Conservation (phyloP, 257 asterid species). For the Nicotiana knightiana region DNA sequence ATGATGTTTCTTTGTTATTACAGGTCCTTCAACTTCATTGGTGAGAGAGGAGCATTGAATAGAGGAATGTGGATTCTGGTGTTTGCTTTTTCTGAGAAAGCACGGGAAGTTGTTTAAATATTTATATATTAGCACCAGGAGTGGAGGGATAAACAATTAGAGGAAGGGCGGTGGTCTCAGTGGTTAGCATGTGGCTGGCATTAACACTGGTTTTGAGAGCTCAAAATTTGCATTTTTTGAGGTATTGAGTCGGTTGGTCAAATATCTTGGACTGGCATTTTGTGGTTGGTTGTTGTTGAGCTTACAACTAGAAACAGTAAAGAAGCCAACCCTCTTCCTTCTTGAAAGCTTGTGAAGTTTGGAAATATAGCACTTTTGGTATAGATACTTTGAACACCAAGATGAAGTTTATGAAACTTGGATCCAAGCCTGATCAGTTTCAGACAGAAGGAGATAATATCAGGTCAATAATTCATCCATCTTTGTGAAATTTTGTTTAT, state of each 20-base stretch:
- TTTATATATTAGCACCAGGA: conserved; percentile 9
- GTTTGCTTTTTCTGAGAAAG: conserved; percentile 21
- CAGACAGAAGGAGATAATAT: conserved; percentile 69
- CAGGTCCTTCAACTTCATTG: conserved; percentile 44
- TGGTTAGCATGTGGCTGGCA: conserved; percentile 23
- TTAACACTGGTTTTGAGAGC: conserved; percentile 22
- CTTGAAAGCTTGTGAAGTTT: background rate
- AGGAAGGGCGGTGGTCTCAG: conserved; percentile 27
- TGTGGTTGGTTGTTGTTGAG: conserved; percentile 19
- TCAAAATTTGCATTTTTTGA: conserved; percentile 18
- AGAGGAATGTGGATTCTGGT: conserved; percentile 31
- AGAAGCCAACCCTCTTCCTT: conserved; percentile 17
- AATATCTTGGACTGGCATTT: conserved; percentile 18
- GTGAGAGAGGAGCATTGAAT: conserved; percentile 11
- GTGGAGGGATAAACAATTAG: conserved; percentile 18
- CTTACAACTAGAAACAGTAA: conserved; percentile 13
- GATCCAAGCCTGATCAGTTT: conserved; percentile 86
- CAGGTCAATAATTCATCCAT: conserved; percentile 45
- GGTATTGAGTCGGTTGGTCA: conserved; percentile 6
- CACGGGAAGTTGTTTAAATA: conserved; percentile 12
- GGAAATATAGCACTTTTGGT: background rate
- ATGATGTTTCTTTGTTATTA: conserved; percentile 38
- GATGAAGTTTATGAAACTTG: conserved; percentile 98
- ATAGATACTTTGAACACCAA: conserved; percentile 10
- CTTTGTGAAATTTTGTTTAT: background rate